phyloP scores from a whole-genome alignment of 2,329 filamentous ascomycete species.

The Mycosphaerella sp. region DNA sequence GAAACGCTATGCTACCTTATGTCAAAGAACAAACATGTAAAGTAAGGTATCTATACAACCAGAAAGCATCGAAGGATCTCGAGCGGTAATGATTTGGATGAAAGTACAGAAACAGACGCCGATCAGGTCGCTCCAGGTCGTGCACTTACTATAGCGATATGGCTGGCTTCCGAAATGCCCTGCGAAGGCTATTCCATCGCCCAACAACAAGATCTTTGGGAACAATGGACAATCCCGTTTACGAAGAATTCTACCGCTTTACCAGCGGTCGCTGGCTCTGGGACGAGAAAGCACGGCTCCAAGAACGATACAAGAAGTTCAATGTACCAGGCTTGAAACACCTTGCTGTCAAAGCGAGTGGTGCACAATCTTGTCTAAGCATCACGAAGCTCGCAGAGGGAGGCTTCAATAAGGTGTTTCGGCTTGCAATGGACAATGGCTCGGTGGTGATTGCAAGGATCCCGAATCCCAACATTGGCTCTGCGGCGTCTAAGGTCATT shows the following conservation, averaged over 20 bases:
- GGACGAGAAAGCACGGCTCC: conserved; percentile 34
- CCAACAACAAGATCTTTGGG: no score
- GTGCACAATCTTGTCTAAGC: conserved; percentile 31
- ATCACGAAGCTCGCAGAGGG: conserved; percentile 33
- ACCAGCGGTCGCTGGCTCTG: conserved; percentile 35
- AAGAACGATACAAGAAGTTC: conserved; percentile 33
- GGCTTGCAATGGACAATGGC: conserved; percentile 26
- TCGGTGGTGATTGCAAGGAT: conserved; percentile 12
- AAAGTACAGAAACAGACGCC: no score
- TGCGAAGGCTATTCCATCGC: no score
- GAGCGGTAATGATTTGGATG: no score
- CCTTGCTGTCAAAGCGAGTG: conserved; percentile 30
- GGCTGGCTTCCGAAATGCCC: no score
- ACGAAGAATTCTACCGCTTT: conserved; percentile 16
- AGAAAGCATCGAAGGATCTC: no score
- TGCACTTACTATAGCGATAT: no score
- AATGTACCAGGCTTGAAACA: conserved; percentile 34
- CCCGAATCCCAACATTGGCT: conserved; percentile 28
- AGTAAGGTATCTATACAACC: no score
- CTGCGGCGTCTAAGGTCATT: background rate
- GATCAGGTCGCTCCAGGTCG: no score
- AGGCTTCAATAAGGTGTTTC: conserved; percentile 27
- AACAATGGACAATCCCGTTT: no score
- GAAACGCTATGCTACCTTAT: no score
- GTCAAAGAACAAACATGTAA: no score